Evolutionary conservation across 1,139 yeast species (phyloP), one percentile per base, ranked within the genome.

Genomic region (Suhomyces bribrorum): DNA sequence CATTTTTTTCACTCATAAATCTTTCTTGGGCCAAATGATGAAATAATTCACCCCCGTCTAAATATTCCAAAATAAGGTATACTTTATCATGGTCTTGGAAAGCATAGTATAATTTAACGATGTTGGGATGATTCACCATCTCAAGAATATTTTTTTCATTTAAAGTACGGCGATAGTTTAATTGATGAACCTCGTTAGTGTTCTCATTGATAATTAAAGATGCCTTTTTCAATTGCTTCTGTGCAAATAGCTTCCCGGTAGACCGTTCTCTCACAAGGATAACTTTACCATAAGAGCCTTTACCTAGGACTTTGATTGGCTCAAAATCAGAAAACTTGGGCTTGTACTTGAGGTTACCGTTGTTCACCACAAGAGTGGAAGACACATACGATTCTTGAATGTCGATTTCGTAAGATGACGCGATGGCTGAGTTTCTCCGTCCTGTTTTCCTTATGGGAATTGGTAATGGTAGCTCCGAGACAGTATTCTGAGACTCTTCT

Each of bases 1-100:
- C 86, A 33, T 82, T 79, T 35, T 79, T 79, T 57, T 90, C 97
- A 33, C 84, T 82, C 50, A 78, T 53, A 38, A 50, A 58, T 36
- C 55, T 41, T 40, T 57, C 61, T 45, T 71, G 71, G 0, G 78
- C 75, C 50, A 90, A 69, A 62, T 90, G 96, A 47, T 82, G 88
- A 57, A 90, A 90, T 34, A 90, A 64, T 60, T 90, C 97, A 11
- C 97, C 97, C 7, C 97, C 97, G 40, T 90, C 95, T 18, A 92
- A 81, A 55, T 86, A 90, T 57, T 90, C 96, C 42, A 90, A 65
- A 17, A 89, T 77, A 39, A 90, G 61, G 56, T 90, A 90, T 26
- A 90, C 76, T 57, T 86, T 88, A 40, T 82, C 75, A 38, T 77
- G 71, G 59, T 90, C 97, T 62, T 90, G 97, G 53, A 90, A 80